Percentiles rank a stretch among this genome's conserved stretches.
Evolutionary conservation across 2,329 filamentous ascomycete species (phyloP).

Genomic region (Aspergillus pseudoterreus): DNA sequence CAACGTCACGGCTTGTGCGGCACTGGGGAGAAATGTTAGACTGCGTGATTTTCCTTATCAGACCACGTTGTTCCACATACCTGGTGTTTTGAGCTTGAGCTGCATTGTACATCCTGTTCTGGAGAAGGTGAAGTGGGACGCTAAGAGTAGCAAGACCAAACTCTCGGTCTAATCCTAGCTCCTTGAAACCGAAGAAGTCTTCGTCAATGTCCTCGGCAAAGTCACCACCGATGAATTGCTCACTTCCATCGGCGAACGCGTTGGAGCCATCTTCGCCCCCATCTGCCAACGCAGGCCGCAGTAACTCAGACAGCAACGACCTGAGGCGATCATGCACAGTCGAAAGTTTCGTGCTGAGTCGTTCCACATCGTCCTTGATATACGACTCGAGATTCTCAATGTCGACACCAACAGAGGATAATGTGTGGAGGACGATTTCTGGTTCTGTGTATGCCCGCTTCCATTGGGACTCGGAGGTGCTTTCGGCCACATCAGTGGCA

Average conservation of each 20-base stretch:
- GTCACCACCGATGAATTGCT: constrained; percentile 93
- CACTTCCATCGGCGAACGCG: constrained; percentile 93
- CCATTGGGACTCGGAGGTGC: constrained; percentile 40
- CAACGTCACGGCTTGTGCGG: constrained; percentile 52
- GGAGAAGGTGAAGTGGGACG: constrained; percentile 89
- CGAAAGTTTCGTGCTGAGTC: constrained; percentile 71
- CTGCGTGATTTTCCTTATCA: background rate
- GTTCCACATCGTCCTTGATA: constrained; percentile 89
- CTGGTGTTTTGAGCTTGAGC: constrained; percentile 71
- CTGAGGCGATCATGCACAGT: constrained; percentile 95
- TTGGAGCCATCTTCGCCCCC: constrained; percentile 78
- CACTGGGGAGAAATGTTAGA: constrained; percentile 16
- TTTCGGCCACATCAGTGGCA: constrained; percentile 44
- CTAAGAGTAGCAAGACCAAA: constrained; percentile 83
- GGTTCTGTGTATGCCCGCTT: constrained; percentile 73
- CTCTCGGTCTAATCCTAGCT: constrained; percentile 86
- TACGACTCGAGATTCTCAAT: constrained; percentile 79
- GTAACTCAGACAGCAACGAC: constrained; percentile 82
- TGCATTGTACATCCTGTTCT: constrained; percentile 81
- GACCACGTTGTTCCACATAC: constrained; percentile 34
- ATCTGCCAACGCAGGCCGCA: constrained; percentile 83
- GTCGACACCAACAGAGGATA: constrained; percentile 80
- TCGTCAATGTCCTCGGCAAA: constrained; percentile 97
- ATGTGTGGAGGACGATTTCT: constrained; percentile 80
- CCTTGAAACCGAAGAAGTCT: constrained; percentile 98